Evolutionary conservation across 2,329 filamentous ascomycete genomes (phyloP).

Genomic region (Ascochyta rabiei): DNA sequence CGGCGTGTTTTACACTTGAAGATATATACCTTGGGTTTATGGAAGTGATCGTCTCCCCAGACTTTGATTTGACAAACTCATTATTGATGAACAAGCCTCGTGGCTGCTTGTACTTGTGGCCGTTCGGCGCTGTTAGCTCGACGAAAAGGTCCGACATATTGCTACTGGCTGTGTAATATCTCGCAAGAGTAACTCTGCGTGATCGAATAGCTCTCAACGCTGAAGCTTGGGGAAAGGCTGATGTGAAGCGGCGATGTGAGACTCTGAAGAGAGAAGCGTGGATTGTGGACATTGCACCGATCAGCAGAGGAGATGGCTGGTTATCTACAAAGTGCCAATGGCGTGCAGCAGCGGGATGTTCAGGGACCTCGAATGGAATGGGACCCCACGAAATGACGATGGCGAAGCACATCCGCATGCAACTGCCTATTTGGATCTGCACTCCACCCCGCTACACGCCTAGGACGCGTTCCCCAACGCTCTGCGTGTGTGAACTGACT

Average conservation of each 20-base stretch:
- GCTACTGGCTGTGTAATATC: conserved; percentile 23
- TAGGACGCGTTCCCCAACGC: conserved; percentile 6
- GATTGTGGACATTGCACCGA: conserved; percentile 30
- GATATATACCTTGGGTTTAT: conserved; percentile 71
- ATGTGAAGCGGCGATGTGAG: conserved; percentile 11
- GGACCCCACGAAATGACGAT: conserved; percentile 35
- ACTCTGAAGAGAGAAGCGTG: conserved; percentile 27
- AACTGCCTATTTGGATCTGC: conserved; percentile 31
- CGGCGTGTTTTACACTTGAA: not conserved
- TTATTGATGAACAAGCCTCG: conserved; percentile 85
- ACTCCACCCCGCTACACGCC: conserved; percentile 21
- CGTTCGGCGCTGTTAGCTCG: conserved; percentile 77
- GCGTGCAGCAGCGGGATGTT: conserved; percentile 5
- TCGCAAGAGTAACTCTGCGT: conserved; percentile 17
- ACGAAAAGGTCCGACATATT: conserved; percentile 57
- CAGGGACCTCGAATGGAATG: conserved; percentile 14
- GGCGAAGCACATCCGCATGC: conserved; percentile 26
- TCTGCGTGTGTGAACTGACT: not conserved
- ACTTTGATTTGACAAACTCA: conserved; percentile 73
- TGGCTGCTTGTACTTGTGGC: conserved; percentile 72
- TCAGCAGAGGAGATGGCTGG: conserved; percentile 23
- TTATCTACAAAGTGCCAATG: conserved; percentile 30
- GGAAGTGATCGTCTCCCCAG: conserved; percentile 67
- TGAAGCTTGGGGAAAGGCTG: conserved; percentile 6
- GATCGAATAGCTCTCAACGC: conserved; percentile 14